These are phyloP conservation scores for Dillenia suffruticosa DNA, from an alignment of 164 flowering plant genomes.

Conservation along the genomic window DNA sequence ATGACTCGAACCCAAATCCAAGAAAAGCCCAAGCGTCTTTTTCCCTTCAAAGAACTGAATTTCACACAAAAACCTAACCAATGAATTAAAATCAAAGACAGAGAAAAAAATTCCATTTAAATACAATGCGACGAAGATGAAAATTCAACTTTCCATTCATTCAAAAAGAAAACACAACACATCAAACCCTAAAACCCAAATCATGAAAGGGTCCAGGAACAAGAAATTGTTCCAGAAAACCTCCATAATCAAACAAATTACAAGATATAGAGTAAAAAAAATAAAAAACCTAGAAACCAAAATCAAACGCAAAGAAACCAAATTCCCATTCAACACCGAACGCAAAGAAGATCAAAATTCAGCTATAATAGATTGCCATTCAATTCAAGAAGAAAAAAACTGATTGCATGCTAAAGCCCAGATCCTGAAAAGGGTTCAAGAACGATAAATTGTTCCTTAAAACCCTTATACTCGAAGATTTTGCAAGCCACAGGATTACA, in stretches of 20 bases:
- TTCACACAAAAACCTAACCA: conserved; percentile 1
- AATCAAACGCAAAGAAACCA: neutral
- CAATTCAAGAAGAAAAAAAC: too few species aligned
- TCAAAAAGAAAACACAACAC: too few species aligned
- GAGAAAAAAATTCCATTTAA: neutral
- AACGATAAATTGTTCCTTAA: neutral
- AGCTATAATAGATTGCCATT: too few species aligned
- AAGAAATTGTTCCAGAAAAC: too few species aligned
- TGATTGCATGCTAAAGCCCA: neutral
- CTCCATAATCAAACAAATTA: too few species aligned
- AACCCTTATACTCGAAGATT: neutral
- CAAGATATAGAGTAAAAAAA: too few species aligned
- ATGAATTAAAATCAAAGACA: neutral
- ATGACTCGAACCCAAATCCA: too few species aligned
- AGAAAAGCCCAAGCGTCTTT: neutral
- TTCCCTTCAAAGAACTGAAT: neutral
- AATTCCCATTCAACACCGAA: conserved; percentile 1
- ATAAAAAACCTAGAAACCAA: neutral
- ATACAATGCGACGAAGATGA: too few species aligned
- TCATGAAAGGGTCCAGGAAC: too few species aligned
- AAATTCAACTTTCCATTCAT: too few species aligned
- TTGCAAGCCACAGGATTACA: too few species aligned
- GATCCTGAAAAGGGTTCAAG: neutral
- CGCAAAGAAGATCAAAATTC: neutral
- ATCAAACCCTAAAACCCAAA: too few species aligned